Base-by-base conservation (phyloP, 768 basidiomycete genomes). In the Naganishia onofrii region DNA sequence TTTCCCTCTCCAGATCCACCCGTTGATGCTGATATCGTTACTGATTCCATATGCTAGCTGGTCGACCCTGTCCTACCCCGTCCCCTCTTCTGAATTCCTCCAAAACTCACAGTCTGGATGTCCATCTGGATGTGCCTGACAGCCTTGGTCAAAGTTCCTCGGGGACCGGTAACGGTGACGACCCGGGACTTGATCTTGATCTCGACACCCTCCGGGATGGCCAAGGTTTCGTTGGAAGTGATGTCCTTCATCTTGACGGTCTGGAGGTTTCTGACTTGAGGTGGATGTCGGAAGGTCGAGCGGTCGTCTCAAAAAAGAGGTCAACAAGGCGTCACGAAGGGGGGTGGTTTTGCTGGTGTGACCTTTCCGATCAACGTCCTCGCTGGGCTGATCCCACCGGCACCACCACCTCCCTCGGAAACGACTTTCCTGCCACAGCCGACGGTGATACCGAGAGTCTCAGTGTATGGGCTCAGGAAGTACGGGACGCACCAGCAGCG, bases 91-190 rank as follows among this genome's bases (percentile, higher is more conserved):
- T 15, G n/a, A 28, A 26, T 32, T 21, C 57, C 17, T 52, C 38
- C 60, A 32, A 44, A 32, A 78, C 78, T 78, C 72, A 81, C 80
- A 53, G 79, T 57, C 76, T 80, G 81, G 70, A 82, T 76, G 76
- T 82, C 81, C 78, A 82, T 80, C 77, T 80, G 76, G 70, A 82
- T 79, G 74, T 81, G 82, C 71, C 75, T 91, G 76, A 91, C 82
- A 63, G 96, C 96, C 78, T 88, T 89, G 71, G 72, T 74, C 78
- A 99, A 86, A 65, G 88, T 90, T 74, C 96, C 96, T 67, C 96
- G 88, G 68, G 96, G 91, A 34, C 96, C 96, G 74, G 87, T 88
- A 76, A 99, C 94, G 71, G 87, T 89, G 81, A 99, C 90, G 77
- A 93, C 83, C 73, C 96, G 89, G 74, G 94, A 87, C 85, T 97